Conservation (phyloP, 345 rosid genomes). For the Ricinus communis region DNA sequence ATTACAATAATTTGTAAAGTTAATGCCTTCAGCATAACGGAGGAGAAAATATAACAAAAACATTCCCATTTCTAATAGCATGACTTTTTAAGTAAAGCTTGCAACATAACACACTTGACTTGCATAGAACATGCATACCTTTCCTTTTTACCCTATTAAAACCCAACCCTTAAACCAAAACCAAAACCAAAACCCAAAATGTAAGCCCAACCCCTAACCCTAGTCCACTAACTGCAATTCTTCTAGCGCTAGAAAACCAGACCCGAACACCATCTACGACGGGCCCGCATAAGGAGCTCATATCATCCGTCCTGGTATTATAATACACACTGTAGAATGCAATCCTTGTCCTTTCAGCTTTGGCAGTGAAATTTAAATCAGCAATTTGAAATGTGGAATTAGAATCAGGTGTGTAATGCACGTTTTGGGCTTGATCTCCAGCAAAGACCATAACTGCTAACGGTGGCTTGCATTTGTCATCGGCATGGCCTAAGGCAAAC, state of each 20-base stretch:
- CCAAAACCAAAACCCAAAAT: constrained; percentile 31
- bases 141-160: constrained; percentile 2
- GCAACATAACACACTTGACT: neutral
- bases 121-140: neutral
- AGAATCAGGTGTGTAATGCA: constrained; percentile 74
- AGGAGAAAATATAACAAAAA: neutral
- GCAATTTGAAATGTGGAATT: constrained; percentile 66
- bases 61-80: too few relatives aligned
- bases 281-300: constrained; percentile 97
- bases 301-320: constrained; percentile 87
- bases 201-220: constrained; percentile 32
- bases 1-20: neutral
- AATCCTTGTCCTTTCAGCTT: constrained; percentile 80
- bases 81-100: neutral
- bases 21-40: neutral
- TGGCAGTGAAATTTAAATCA: constrained; percentile 73
- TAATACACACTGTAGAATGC: constrained; percentile 94
- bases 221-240: constrained; percentile 27
- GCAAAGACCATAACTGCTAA: constrained; percentile 90
- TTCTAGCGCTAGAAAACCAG: constrained; percentile 57
- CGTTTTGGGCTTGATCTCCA: constrained; percentile 80
- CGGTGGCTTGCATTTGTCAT: constrained; percentile 87
- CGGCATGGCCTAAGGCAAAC: constrained; percentile 80
- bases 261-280: constrained; percentile 89
- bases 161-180: constrained; percentile 38